A percentile compares a stretch with the other conserved stretches of the same genome.
Conservation (phyloP, 192 early-diverging fungal genomes). For the Dissophora ornata region DNA sequence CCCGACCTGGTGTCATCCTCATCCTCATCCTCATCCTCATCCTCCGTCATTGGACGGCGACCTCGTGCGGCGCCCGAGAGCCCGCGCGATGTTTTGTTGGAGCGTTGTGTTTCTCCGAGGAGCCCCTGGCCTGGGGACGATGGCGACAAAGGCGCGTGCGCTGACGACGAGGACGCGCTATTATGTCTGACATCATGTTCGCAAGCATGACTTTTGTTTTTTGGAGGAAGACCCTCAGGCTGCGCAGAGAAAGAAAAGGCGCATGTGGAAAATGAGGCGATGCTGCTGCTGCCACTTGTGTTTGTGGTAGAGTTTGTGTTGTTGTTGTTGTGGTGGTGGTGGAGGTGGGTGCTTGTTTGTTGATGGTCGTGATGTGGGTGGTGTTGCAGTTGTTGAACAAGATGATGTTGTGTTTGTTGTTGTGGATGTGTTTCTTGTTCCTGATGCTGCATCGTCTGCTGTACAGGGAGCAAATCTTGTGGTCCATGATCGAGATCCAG, state of each 20-base stretch:
- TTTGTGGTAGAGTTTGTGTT: background rate
- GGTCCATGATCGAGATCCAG: background rate
- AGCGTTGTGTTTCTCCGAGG: constrained; percentile 2
- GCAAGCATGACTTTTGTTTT: too few species aligned
- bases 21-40: background rate
- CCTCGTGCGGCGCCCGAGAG: too few species aligned
- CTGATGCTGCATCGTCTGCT: background rate
- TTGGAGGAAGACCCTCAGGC: background rate
- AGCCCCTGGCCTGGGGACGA: background rate
- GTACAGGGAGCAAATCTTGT: constrained; percentile 11
- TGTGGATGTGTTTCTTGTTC: background rate
- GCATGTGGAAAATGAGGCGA: constrained; percentile 2
- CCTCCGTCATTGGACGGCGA: background rate
- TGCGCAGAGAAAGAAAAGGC: constrained; percentile 19
- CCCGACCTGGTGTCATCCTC: background rate
- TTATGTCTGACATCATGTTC: too few species aligned
- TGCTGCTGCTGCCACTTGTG: background rate
- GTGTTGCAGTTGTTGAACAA: background rate
- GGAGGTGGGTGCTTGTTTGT: background rate
- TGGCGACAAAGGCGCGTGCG: too few species aligned
- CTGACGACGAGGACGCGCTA: too few species aligned
- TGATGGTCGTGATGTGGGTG: background rate
- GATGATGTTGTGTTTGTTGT: background rate
- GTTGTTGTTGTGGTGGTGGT: background rate
- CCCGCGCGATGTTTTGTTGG: too few species aligned